Evolutionary conservation across 2,329 filamentous ascomycete genomes (phyloP).

Genomic region (Didymella segeticola): DNA sequence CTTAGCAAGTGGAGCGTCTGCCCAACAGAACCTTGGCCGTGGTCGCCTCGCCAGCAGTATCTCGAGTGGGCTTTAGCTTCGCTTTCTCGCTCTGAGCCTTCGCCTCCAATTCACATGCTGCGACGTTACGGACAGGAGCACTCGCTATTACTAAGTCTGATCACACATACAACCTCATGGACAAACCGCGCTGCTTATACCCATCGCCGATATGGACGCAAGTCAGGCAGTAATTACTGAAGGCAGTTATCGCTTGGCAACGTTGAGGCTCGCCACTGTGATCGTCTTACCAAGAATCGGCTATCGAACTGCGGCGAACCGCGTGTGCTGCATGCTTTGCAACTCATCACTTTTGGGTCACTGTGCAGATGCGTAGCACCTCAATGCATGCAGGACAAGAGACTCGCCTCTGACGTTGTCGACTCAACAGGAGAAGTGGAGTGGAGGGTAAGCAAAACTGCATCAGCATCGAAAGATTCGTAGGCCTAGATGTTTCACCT

Average conservation of each 20-base stretch:
- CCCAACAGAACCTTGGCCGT: constrained; percentile 14
- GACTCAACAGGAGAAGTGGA: constrained; percentile 6
- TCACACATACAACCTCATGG: not conserved
- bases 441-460: constrained; percentile 12
- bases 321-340: not conserved
- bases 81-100: not conserved
- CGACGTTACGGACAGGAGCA: not conserved
- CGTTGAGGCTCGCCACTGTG: not conserved
- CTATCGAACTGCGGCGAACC: not conserved
- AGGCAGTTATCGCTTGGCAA: not conserved
- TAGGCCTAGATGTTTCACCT: constrained; percentile 1
- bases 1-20: constrained; percentile 10
- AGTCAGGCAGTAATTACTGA: not conserved
- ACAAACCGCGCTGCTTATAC: not conserved
- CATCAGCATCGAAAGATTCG: constrained; percentile 7
- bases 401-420: not conserved
- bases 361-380: not conserved
- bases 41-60: constrained; percentile 1
- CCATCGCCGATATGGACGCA: not conserved
- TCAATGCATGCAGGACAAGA: not conserved
- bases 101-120: not conserved
- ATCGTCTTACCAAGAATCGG: not conserved
- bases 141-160: constrained; percentile 4
- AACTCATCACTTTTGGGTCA: not conserved
- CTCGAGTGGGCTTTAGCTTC: constrained; percentile 3